These are phyloP conservation scores for Heterococcus sp. DNA, from an alignment of 108 stramenopile genomes.

Conservation along the genomic window DNA sequence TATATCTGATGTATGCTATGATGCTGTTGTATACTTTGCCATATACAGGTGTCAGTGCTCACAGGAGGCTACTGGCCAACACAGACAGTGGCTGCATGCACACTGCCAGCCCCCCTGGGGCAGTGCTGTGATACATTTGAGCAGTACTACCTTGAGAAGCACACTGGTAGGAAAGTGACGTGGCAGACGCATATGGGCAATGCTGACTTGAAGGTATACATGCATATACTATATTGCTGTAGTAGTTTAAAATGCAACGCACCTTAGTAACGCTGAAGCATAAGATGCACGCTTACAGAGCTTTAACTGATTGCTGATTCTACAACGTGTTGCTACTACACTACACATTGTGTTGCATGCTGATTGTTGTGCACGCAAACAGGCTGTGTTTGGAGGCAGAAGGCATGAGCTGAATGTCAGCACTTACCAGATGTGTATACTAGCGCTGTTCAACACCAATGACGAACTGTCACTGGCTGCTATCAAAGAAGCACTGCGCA, in stretches of 20 bases:
- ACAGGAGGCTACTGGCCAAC: constrained; percentile 95
- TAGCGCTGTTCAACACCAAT: constrained; percentile 82
- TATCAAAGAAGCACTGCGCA: constrained; percentile 64
- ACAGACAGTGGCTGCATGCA: constrained; percentile 75
- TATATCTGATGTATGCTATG: too few relatives aligned
- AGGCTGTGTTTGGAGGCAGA: constrained; percentile 66
- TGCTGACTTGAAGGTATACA: constrained; percentile 66
- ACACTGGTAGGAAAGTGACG: constrained; percentile 77
- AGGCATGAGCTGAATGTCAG: constrained; percentile 86
- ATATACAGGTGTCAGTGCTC: constrained; percentile 59
- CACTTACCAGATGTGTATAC: constrained; percentile 97
- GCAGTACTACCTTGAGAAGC: constrained; percentile 82
- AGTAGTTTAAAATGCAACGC: too few relatives aligned
- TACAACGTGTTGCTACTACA: too few relatives aligned
- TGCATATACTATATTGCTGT: too few relatives aligned
- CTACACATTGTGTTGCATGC: too few relatives aligned
- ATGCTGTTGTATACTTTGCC: too few relatives aligned
- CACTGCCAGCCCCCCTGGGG: constrained; percentile 69
- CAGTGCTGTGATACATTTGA: constrained; percentile 76
- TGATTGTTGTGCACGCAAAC: too few relatives aligned
- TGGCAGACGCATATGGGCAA: constrained; percentile 91
- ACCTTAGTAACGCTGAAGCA: too few relatives aligned
- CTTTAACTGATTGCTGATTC: too few relatives aligned
- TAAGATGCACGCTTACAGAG: too few relatives aligned
- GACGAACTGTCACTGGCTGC: constrained; percentile 68